A percentile compares a stretch with the other conserved stretches of the same genome.
These are phyloP conservation scores for Pezicula carpinea DNA, from an alignment of 2,329 filamentous ascomycete species.

Conservation along the genomic window DNA sequence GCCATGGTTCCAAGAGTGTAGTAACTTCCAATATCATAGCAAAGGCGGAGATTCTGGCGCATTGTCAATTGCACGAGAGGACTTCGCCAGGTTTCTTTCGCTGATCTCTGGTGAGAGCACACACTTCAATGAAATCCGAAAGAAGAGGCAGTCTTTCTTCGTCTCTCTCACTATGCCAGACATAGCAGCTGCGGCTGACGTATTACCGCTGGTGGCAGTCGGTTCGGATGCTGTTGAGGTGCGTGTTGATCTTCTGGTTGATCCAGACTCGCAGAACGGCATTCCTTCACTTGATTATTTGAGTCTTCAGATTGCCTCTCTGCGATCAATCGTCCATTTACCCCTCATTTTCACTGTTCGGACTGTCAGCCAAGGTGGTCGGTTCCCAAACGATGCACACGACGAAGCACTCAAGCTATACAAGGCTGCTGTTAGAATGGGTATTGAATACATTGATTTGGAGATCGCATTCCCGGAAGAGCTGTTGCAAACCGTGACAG, in stretches of 20 bases:
- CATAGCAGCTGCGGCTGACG: conserved; percentile 55
- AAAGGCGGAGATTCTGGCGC: conserved; percentile 45
- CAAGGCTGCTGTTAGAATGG: conserved; percentile 71
- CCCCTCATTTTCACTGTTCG: conserved; percentile 92
- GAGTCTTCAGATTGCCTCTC: conserved; percentile 71
- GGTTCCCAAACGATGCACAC: conserved; percentile 73
- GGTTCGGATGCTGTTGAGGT: conserved; percentile 92
- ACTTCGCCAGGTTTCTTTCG: conserved; percentile 70
- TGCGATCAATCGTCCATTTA: conserved; percentile 66
- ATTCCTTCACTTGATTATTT: conserved; percentile 70
- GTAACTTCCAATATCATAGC: conserved; percentile 90
- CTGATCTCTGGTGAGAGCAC: conserved; percentile 60
- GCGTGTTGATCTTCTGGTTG: conserved; percentile 82
- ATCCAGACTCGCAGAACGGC: conserved; percentile 49
- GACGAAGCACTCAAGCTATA: conserved; percentile 74
- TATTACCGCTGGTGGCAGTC: conserved; percentile 69
- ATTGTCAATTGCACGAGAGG: conserved; percentile 36
- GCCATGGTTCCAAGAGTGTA: conserved; percentile 87
- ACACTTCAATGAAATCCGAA: conserved; percentile 52
- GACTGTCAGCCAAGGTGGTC: conserved; percentile 79
- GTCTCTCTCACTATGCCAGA: conserved; percentile 83
- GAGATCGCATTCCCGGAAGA: conserved; percentile 81
- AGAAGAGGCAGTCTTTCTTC: conserved; percentile 80
- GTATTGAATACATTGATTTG: conserved; percentile 87
- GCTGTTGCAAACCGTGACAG: conserved; percentile 65